Evolutionary conservation across 345 rosid genomes (phyloP).

Genomic region (Camelina laxa): DNA sequence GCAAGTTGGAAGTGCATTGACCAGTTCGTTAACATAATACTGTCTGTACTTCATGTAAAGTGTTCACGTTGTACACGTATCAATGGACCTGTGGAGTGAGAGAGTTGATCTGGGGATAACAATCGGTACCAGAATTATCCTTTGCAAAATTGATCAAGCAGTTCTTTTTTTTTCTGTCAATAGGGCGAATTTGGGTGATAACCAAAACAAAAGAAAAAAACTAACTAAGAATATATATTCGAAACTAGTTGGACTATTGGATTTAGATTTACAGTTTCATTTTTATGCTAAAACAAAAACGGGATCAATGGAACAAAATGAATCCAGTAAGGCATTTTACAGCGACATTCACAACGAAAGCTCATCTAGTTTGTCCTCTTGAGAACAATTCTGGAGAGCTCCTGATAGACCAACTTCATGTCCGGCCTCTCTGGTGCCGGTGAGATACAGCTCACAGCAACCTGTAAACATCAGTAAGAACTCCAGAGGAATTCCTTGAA

Average conservation of each 20-base stretch:
- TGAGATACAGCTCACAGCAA: constrained; percentile 71
- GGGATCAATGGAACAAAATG: constrained; percentile 1
- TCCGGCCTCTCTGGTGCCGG: constrained; percentile 88
- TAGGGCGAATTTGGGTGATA: too few species aligned
- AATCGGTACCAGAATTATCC: too few species aligned
- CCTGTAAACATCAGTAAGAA: constrained; percentile 58
- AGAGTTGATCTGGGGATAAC: background rate
- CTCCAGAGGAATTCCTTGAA: constrained; percentile 38
- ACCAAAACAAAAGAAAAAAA: too few species aligned
- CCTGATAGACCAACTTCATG: constrained; percentile 68
- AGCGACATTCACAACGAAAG: constrained; percentile 8
- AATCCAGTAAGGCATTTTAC: constrained; percentile 9
- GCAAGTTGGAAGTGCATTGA: constrained; percentile 21
- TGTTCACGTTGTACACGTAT: constrained; percentile 6
- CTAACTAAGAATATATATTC: too few species aligned
- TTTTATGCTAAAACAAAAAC: constrained; percentile 8
- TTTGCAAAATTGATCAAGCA: too few species aligned
- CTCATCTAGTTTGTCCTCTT: constrained; percentile 33
- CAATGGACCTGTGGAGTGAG: background rate
- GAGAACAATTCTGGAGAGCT: constrained; percentile 47
- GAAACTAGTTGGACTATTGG: background rate
- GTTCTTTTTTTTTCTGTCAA: too few species aligned
- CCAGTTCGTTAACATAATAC: too few species aligned
- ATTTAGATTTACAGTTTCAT: constrained; percentile 25
- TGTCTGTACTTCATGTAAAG: too few species aligned